A percentile compares a stretch with the other conserved stretches of the same genome.
These are phyloP conservation scores for Daedaleopsis nitida DNA, from an alignment of 768 basidiomycete genomes.

Conservation along the genomic window DNA sequence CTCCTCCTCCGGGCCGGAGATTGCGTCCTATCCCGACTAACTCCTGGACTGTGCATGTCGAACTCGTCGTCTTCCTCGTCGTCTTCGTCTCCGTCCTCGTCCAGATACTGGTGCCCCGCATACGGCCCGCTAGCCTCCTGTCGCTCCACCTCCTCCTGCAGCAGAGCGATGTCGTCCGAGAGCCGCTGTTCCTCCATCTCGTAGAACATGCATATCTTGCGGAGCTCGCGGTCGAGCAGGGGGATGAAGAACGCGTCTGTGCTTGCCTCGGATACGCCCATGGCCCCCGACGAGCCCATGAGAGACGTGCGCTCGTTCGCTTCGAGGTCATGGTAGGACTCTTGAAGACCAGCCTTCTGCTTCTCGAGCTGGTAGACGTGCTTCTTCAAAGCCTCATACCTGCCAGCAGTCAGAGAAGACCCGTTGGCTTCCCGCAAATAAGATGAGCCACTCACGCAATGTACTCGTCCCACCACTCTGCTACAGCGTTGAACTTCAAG, in stretches of 20 bases:
- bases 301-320: constrained; percentile 62
- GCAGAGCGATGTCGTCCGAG: constrained; percentile 53
- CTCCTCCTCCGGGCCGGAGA: constrained; percentile 16
- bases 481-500: constrained; percentile 87
- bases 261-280: constrained; percentile 29
- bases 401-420: constrained; percentile 28
- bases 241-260: constrained; percentile 68
- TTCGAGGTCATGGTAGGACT: constrained; percentile 55
- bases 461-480: constrained; percentile 93
- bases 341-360: constrained; percentile 54
- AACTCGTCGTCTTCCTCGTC: constrained; percentile 60
- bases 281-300: constrained; percentile 37
- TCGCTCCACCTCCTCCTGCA: constrained; percentile 57
- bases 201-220: constrained; percentile 83
- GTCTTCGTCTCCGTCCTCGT: constrained; percentile 58
- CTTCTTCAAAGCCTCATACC: constrained; percentile 86
- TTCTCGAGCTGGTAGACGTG: constrained; percentile 86
- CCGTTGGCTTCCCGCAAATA: not conserved
- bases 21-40: constrained; percentile 39
- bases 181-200: constrained; percentile 74
- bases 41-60: constrained; percentile 24
- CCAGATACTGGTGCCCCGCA: constrained; percentile 55
- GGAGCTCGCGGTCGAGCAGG: constrained; percentile 78
- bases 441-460: constrained; percentile 64
- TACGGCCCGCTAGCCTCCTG: constrained; percentile 64